Base-by-base conservation (phyloP, 352 stramenopile genomes). In the Globisporangium viniferum region DNA sequence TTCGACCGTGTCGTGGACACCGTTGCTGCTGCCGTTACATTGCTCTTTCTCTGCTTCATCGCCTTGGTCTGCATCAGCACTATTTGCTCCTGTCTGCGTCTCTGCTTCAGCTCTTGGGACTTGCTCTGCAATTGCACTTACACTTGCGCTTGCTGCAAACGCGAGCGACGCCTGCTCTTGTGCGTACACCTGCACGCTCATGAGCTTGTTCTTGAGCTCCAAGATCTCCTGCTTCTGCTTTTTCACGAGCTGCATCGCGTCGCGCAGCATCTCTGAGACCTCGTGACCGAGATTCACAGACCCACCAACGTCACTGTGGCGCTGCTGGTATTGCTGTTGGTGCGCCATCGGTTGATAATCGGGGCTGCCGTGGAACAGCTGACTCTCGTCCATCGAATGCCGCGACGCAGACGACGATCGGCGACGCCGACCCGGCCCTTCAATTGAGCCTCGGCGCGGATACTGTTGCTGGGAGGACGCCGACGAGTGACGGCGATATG, bases 171-270 rank as follows among this genome's bases (percentile, higher is more conserved):
- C 22, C 3, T 69, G 55, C 18, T 57, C 15, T 29, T 62, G 57
- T 12, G 12, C 36, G 24, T 41, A 60, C 55, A 22, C 39, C 64
- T 79, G 62, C 22, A 67, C 61, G 15, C 44, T 62, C 15, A 72
- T 33, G 5, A 90, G 22, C 49, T 77, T 67, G 20, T 67, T 62
- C 57, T 78, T 82, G 18, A 91, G 74, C 49, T 88, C 75, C 2
- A 78, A n/a, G 61, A 95, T 93, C 63, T 95, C 86, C 6, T 79
- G 64, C 48, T 88, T 88, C 62, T 95, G 88, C 51, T 82, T 82
- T 49, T 81, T 77, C 58, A 93, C 76, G 59, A 92, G 68, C 36
- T 66, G 62, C 77, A 95, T 79, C 1, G 88, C 88, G 46, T 92
- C 86, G 7, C 75, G 77, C n/a, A 95, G 72, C 78, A 86, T 82